Conservation (phyloP, 2,329 filamentous ascomycete genomes). For the Colletotrichum sp. region DNA sequence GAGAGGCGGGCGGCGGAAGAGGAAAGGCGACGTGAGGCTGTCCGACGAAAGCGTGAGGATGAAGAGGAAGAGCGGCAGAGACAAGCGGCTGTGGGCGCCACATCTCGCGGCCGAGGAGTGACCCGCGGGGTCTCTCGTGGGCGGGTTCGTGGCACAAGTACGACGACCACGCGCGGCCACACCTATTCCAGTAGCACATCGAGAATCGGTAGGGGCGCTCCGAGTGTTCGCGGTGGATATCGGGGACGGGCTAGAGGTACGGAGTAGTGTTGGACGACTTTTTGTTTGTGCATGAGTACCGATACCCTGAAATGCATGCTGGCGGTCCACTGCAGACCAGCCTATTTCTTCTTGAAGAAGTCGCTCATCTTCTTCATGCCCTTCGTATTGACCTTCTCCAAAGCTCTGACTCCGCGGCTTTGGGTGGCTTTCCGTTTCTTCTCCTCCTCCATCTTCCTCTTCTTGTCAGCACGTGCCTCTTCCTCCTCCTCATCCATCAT, state of each 20-base stretch:
- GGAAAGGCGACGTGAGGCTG: slow-evolving; percentile 76
- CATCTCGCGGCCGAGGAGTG: slow-evolving; percentile 17
- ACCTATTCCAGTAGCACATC: slow-evolving; percentile 17
- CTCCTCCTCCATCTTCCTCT: slow-evolving; percentile 84
- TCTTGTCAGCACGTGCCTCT: slow-evolving; percentile 75
- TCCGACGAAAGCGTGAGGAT: slow-evolving; percentile 67
- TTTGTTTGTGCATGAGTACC: slow-evolving; percentile 14
- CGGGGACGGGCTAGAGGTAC: slow-evolving; percentile 16
- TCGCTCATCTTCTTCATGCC: slow-evolving; percentile 98
- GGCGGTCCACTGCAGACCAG: background rate
- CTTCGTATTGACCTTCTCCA: slow-evolving; percentile 87
- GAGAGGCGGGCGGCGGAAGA: slow-evolving; percentile 80
- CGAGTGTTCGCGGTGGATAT: slow-evolving; percentile 18
- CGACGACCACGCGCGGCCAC: slow-evolving; percentile 15
- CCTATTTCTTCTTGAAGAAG: slow-evolving; percentile 80
- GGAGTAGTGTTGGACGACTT: slow-evolving; percentile 5
- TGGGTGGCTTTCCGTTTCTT: slow-evolving; percentile 79
- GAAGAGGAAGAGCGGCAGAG: slow-evolving; percentile 53
- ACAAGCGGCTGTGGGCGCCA: slow-evolving; percentile 33
- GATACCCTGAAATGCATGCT: slow-evolving; percentile 17
- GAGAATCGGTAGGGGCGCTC: slow-evolving; percentile 22
- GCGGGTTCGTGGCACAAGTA: slow-evolving; percentile 4
- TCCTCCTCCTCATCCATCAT: slow-evolving; percentile 70
- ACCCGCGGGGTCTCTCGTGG: slow-evolving; percentile 14
- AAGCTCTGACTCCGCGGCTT: slow-evolving; percentile 76